These are phyloP conservation scores for Pyrus communis DNA, from an alignment of 306 rosid species.

Conservation along the genomic window DNA sequence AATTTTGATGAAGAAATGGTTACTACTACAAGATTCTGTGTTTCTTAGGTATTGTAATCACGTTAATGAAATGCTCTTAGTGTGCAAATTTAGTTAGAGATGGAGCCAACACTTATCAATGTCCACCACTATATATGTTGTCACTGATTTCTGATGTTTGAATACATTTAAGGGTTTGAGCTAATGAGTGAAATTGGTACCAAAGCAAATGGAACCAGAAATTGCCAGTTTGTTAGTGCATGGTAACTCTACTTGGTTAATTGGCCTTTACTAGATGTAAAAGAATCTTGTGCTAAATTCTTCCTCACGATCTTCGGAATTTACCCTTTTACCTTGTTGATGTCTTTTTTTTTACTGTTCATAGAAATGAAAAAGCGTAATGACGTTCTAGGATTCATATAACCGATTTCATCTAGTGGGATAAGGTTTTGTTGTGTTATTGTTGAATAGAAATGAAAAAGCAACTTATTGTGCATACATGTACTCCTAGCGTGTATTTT, in stretches of 20 bases:
- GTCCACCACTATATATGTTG: not conserved
- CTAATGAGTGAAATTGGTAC: not conserved
- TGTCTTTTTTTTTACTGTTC: not conserved
- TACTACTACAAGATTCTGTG: slow-evolving; percentile 16
- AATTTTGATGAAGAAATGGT: slow-evolving; percentile 10
- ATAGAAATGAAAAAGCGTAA: not conserved
- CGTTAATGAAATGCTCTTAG: slow-evolving; percentile 2
- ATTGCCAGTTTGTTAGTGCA: not conserved
- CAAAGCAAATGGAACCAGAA: not conserved
- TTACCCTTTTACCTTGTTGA: too few relatives aligned
- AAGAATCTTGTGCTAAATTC: not conserved
- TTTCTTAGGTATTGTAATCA: not conserved
- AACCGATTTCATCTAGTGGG: too few relatives aligned
- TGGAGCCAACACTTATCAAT: not conserved
- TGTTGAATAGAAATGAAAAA: too few relatives aligned
- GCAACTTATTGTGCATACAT: too few relatives aligned
- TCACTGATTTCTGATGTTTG: not conserved
- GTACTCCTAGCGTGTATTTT: too few relatives aligned
- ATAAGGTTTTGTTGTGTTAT: too few relatives aligned
- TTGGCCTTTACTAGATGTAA: not conserved
- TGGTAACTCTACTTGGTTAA: not conserved
- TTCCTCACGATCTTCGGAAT: not conserved
- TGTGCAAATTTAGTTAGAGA: slow-evolving; percentile 12
- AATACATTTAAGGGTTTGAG: not conserved
- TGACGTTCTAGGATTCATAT: too few relatives aligned